A percentile compares a stretch with the other conserved stretches of the same genome.
These are phyloP conservation scores for Cytospora piceae DNA, from an alignment of 2,329 filamentous ascomycete genomes.

Conservation along the genomic window DNA sequence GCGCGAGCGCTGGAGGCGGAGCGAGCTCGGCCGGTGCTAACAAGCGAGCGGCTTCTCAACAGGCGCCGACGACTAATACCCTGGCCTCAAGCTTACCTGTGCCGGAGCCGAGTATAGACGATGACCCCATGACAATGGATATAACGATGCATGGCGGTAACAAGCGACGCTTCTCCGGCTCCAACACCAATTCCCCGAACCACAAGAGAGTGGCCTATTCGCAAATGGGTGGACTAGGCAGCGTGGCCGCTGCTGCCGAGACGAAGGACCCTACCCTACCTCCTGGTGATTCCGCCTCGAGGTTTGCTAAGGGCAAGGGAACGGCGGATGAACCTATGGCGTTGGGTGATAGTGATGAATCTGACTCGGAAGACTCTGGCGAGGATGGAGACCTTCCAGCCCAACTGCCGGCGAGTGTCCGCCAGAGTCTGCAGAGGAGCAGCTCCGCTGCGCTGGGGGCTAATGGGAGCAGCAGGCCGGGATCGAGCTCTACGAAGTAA, in stretches of 20 bases:
- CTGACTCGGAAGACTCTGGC: constrained; percentile 36
- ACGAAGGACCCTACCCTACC: constrained; percentile 22
- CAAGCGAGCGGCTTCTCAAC: neutral
- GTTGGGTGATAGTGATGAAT: constrained; percentile 32
- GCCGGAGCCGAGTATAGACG: neutral
- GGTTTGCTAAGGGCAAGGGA: neutral
- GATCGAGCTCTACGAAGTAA: neutral
- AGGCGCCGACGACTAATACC: neutral
- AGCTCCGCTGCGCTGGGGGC: neutral
- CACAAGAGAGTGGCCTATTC: constrained; percentile 25
- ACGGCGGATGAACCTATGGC: constrained; percentile 25
- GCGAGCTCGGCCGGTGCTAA: constrained; percentile 17
- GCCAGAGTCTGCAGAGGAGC: constrained; percentile 34
- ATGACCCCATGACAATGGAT: neutral
- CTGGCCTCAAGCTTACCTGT: constrained; percentile 8
- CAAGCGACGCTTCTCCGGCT: constrained; percentile 19
- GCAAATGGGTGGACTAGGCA: constrained; percentile 18
- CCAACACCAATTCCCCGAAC: neutral
- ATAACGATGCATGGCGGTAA: constrained; percentile 9
- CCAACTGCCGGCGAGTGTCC: constrained; percentile 38
- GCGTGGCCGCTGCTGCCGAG: constrained; percentile 12
- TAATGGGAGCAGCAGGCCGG: neutral
- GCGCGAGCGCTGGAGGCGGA: neutral
- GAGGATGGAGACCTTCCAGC: constrained; percentile 41
- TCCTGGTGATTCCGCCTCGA: neutral